Percentiles rank a stretch among this genome's conserved stretches.
Evolutionary conservation across 495 filamentous ascomycete species (phyloP).

Genomic region (Aspergillus biplanus): DNA sequence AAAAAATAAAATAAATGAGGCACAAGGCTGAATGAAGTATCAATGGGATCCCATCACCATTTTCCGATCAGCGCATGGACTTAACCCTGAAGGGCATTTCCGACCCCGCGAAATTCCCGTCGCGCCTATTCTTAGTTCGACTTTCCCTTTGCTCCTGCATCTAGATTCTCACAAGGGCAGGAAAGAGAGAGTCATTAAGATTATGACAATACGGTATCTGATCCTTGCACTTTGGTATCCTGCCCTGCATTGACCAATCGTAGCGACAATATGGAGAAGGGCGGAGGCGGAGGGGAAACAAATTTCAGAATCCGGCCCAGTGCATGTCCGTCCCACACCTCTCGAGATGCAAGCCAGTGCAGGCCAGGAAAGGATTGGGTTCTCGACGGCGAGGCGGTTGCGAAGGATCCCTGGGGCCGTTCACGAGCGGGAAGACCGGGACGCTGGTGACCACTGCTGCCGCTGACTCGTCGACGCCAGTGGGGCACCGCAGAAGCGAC

Average conservation of each 20-base stretch:
- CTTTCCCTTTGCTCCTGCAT: not conserved
- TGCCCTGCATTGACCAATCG: too few species aligned
- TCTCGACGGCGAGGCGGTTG: not conserved
- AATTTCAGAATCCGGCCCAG: not conserved
- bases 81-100: constrained; percentile 4
- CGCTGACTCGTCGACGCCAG: not conserved
- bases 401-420: not conserved
- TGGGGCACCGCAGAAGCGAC: not conserved
- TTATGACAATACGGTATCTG: not conserved
- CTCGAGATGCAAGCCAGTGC: too few species aligned
- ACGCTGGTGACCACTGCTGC: not conserved
- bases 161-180: not conserved
- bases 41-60: not conserved
- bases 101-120: constrained; percentile 1
- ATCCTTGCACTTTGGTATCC: not conserved
- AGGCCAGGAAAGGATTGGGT: not conserved
- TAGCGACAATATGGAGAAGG: too few species aligned
- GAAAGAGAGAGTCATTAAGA: not conserved
- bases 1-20: not conserved
- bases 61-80: constrained; percentile 1
- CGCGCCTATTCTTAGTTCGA: not conserved
- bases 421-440: not conserved
- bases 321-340: not conserved
- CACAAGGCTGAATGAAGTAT: constrained; percentile 1
- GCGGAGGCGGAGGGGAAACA: not conserved